Evolutionary conservation across 2,329 filamentous ascomycete genomes (phyloP), one percentile per base, ranked within the genome.

Genomic region (Fusarium anguioides): DNA sequence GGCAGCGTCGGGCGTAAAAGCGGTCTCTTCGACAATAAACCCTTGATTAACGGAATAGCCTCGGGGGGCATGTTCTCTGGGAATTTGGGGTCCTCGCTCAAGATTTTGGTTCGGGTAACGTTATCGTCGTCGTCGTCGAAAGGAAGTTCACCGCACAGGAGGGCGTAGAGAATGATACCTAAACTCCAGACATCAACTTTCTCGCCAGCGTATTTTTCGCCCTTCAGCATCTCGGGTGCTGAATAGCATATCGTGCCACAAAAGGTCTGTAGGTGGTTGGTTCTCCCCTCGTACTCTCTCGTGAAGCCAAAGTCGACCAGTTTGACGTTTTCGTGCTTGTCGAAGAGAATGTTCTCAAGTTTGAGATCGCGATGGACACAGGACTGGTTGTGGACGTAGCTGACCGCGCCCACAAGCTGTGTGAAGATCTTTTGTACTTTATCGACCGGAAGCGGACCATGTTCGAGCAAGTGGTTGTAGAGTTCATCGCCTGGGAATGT

Each of bases 251-350:
- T 91, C 0, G 96, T 99, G 7, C 96, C 96, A 77, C 96, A 99
- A 79, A 97, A 99, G 2, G 96, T 99, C 79, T 98, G 95, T 54
- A 99, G 81, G 75, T 98, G 95, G 77, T 94, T 98, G 27, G 93
- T 88, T 73, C 96, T 94, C 61, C 95, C 95, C 79, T 97, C 94
- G 78, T 99, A 99, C 80, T 99, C 96, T 69, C 96, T 87, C 12
- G 96, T 99, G 76, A 99, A 99, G 18, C 96, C 96, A 81, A 99
- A 99, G 77, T 99, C 96, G 70, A 96, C 95, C 62, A 99, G 82
- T 81, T 99, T 99, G 71, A 99, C 96, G 75, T 98, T 97, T 76
- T 96, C 95, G 75, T 97, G 86, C 78, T 96, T 98, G 81, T 99
- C 96, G 70, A 99, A 86, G 42, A 99, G 83, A 59, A 99, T 97